Percentiles rank a stretch among this genome's conserved stretches.
phyloP scores from a whole-genome alignment of 1,284 basidiomycete genomes.

The Boletus sp. region DNA sequence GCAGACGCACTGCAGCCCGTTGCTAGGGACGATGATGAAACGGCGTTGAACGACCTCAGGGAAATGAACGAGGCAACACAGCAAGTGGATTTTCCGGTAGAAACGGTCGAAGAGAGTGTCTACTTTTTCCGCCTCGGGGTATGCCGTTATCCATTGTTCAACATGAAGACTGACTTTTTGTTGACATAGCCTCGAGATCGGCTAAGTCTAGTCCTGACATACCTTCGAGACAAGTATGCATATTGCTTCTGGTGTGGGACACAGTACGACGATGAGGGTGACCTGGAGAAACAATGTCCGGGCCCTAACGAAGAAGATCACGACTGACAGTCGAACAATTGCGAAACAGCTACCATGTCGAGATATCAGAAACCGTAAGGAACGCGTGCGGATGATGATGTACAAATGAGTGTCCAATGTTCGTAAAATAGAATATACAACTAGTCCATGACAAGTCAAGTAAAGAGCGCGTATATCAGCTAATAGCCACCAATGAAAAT shows the following conservation, averaged over 20 bases:
- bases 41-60: constrained; percentile 24
- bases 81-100: constrained; percentile 43
- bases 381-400: constrained; percentile 29
- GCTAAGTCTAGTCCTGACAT: constrained; percentile 61
- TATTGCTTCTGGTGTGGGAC: constrained; percentile 90
- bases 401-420: constrained; percentile 33
- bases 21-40: constrained; percentile 28
- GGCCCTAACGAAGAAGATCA: constrained; percentile 76
- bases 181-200: constrained; percentile 60
- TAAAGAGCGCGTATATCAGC: constrained; percentile 13
- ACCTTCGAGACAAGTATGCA: constrained; percentile 63
- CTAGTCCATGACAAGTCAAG: constrained; percentile 16
- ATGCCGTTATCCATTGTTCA: constrained; percentile 25
- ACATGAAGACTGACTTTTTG: constrained; percentile 13
- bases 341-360: not conserved
- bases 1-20: constrained; percentile 61
- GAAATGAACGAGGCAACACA: constrained; percentile 12
- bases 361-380: constrained; percentile 10
- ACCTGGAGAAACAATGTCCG: constrained; percentile 67
- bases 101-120: constrained; percentile 59
- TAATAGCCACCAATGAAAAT: not conserved
- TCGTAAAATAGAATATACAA: constrained; percentile 20
- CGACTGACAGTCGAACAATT: constrained; percentile 44
- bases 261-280: constrained; percentile 58
- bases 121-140: constrained; percentile 69